phyloP scores from a whole-genome alignment of 805 yeast species.

The Zygosaccharomyces lentus region DNA sequence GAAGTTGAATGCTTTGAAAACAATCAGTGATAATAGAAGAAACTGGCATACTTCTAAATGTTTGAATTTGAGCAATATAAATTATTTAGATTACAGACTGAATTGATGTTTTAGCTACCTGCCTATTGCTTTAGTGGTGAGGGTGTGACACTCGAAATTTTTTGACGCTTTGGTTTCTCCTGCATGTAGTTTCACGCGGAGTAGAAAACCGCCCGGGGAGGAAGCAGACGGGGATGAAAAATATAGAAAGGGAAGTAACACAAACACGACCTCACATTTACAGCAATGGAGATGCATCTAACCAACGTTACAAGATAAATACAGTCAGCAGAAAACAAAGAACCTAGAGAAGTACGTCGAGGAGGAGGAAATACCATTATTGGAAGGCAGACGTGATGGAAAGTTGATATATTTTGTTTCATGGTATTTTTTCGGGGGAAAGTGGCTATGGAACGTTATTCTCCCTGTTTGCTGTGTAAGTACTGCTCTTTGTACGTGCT shows the following conservation, averaged over 20 bases:
- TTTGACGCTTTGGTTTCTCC: neutral
- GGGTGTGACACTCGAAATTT: too few species aligned
- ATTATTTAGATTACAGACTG: too few species aligned
- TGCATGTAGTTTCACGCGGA: neutral
- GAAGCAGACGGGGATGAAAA: neutral
- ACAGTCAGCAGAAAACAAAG: neutral
- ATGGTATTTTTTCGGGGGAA: neutral
- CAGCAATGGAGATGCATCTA: neutral
- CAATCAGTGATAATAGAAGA: too few species aligned
- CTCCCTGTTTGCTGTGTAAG: neutral
- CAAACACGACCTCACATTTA: neutral
- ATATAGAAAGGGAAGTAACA: neutral
- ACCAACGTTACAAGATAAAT: neutral
- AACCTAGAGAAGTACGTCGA: neutral
- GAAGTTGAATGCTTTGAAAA: too few species aligned
- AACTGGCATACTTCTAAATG: too few species aligned
- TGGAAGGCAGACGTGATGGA: neutral
- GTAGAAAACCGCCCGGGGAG: neutral
- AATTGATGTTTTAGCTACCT: too few species aligned
- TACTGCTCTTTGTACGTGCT: neutral
- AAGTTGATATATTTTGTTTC: slow-evolving; percentile 1
- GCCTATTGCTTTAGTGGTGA: too few species aligned
- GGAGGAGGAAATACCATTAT: neutral
- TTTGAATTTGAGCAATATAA: too few species aligned
- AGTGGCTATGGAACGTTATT: neutral